Evolutionary conservation across 2,329 filamentous ascomycete species (phyloP).

Genomic region (Fusarium kyushuense): DNA sequence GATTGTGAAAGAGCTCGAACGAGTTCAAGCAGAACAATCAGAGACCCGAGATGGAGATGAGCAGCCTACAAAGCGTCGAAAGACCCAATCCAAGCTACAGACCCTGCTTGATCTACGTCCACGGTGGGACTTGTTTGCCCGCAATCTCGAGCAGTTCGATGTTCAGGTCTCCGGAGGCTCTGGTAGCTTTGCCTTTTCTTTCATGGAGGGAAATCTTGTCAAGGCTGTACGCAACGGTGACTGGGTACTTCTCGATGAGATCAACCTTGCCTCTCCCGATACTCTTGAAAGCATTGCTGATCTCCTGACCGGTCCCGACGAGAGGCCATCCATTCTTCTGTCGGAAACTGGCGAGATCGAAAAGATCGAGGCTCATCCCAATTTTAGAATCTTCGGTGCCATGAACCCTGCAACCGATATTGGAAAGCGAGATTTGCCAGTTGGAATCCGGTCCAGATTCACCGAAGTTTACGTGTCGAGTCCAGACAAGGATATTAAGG

Average conservation of each 20-base stretch:
- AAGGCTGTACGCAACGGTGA: conserved; percentile 96
- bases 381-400: conserved; percentile 96
- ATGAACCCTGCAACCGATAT: conserved; percentile 99
- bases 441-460: conserved; percentile 89
- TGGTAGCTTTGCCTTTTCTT: conserved; percentile 89
- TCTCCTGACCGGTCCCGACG: conserved; percentile 79
- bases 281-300: conserved; percentile 95
- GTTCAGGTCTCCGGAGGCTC: conserved; percentile 79
- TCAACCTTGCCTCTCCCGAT: conserved; percentile 94
- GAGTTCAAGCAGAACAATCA: conserved; percentile 57
- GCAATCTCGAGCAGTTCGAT: conserved; percentile 81
- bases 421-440: conserved; percentile 92
- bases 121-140: conserved; percentile 84
- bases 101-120: conserved; percentile 68
- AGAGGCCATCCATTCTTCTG: conserved; percentile 84
- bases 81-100: conserved; percentile 75
- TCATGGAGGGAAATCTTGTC: conserved; percentile 95
- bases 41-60: conserved; percentile 52
- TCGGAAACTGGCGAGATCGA: conserved; percentile 96
- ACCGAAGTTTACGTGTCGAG: conserved; percentile 95
- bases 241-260: conserved; percentile 97
- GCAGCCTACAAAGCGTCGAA: conserved; percentile 77
- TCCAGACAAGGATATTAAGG: conserved; percentile 87
- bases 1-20: conserved; percentile 69
- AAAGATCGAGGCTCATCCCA: conserved; percentile 86